Evolutionary conservation across 2,329 filamentous ascomycete genomes (phyloP).

Genomic region (Diaporthe caulivora): DNA sequence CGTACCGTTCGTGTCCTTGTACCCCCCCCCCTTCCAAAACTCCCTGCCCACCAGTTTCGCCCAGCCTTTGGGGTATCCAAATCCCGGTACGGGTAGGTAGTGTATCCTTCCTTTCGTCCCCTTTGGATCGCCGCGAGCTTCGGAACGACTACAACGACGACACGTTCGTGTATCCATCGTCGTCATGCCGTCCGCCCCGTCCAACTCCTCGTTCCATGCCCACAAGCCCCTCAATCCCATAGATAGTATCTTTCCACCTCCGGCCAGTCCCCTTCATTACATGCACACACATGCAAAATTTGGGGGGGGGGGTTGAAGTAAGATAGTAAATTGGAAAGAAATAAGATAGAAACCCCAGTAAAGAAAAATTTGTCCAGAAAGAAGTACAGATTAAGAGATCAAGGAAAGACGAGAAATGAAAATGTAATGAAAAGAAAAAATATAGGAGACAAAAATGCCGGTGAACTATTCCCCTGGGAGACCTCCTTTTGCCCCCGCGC

Average conservation of each 20-base stretch:
- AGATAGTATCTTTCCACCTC: not conserved
- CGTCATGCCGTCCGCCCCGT: not conserved
- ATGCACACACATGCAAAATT: constrained; percentile 2
- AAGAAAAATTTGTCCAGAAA: not conserved
- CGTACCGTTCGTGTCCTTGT: not conserved
- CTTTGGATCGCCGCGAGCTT: not conserved
- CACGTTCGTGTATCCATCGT: not conserved
- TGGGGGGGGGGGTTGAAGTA: constrained; percentile 8
- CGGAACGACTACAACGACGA: not conserved
- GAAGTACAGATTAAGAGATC: constrained; percentile 24
- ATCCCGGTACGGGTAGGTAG: not conserved
- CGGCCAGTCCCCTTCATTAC: not conserved
- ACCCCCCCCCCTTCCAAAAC: too few species aligned
- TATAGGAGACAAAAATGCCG: not conserved
- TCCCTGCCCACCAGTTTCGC: not conserved
- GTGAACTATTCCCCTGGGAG: not conserved
- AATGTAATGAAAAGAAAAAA: constrained; percentile 39
- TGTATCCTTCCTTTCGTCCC: not conserved
- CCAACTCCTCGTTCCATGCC: not conserved
- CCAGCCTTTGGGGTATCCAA: constrained; percentile 2
- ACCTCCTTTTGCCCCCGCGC: not conserved
- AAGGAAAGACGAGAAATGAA: constrained; percentile 29
- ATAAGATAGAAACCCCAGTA: constrained; percentile 36
- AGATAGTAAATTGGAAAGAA: constrained; percentile 39
- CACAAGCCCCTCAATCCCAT: not conserved